Base-by-base conservation (phyloP, 1,284 basidiomycete species). In the Trichosporon sp. region DNA sequence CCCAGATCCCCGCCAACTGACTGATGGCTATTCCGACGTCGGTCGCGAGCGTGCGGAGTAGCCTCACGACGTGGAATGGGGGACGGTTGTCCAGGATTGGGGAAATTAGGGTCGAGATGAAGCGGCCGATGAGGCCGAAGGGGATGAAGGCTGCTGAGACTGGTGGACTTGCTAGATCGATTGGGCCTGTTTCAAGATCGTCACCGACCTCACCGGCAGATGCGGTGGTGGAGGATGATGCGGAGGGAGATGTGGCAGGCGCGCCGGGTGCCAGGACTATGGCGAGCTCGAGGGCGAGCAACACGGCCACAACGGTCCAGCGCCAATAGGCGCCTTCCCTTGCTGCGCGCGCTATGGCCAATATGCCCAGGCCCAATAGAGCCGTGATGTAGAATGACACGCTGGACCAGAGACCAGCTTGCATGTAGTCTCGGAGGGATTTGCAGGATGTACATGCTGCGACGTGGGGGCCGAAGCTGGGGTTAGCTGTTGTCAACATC, bases 241-340 rank as follows among this genome's bases (percentile, higher is more conserved):
- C 49, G 25, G 27, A 10, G 3, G 49, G 54, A 6, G 65, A 56
- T 11, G 63, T 23, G 59, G 13, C 21, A 2, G 40, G 36, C 0
- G 59, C 56, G 3, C 70, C 69, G 1, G 77, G 72, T 1, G 71
- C 65, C 32, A 78, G 68, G 29, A 77, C 59, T 34, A 79, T 69
- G 21, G 58, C 32, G 14, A 74, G 64, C 58, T 79, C 77, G 19
- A 84, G 82, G 37, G 88, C 82, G 49, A 89, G 79, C 8, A 84
- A 79, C 4, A 84, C 75, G 70, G 86, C 87, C 36, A 92, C 82
- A 46, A 89, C 77, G 72, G 87, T 89, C 14, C 71, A 56, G n/a
- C 90, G 86, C 90, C 90, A 92, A 66, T 87, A 89, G 56, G 86
- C 84, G 9, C 88, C 84, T 1, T 85, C 81, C 58, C 84, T 86